Base-by-base conservation (phyloP, 306 rosid genomes). In the Cajanus cajan region DNA sequence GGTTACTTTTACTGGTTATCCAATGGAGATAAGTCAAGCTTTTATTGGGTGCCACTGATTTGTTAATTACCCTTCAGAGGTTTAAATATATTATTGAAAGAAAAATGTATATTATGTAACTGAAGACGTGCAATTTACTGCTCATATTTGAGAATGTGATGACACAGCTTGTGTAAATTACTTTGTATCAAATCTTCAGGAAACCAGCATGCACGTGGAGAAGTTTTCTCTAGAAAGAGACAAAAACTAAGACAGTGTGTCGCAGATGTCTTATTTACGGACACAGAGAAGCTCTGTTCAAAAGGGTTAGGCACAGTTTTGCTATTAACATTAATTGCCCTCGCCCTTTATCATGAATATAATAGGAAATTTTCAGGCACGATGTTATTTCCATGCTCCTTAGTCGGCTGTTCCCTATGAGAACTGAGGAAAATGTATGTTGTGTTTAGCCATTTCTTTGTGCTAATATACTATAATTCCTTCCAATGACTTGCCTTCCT, bases 371-470 rank as follows among this genome's bases (percentile, higher is more conserved):
- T 86, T 83, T 73, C 91, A 92, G 97, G 92, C 71, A 59, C 66
- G 82, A 80, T 85, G 77, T 92, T 83, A 78, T 88, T 80, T 77
- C 88, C 68, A 14, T 73, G 67, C 98, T 94, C 68, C 91, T 94
- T 75, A 68, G 78, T 66, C 92, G 97, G 86, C 92, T 94, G 69
- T 71, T 83, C 64, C 92, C 92, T 4, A 51, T 44, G 72, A 80
- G 81, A 84, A 59, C 34, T 5, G 73, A 73, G 55, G 87, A 74
- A 77, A 78, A 84, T 69, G 96, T 94, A 89, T 36, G 87, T 75
- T 74, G 61, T 66, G 31, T 52, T 21, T 76, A 24, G 52, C 84
- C 52, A 58, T 84, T 79, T 68, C 22, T 67, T n/a, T 24, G 24
- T 12, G 8, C 7, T 34, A 34, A 37, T 37, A 79, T 71, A 73